Conservation (phyloP, 116 monocot species). For the Phalaenopsis hybrid region DNA sequence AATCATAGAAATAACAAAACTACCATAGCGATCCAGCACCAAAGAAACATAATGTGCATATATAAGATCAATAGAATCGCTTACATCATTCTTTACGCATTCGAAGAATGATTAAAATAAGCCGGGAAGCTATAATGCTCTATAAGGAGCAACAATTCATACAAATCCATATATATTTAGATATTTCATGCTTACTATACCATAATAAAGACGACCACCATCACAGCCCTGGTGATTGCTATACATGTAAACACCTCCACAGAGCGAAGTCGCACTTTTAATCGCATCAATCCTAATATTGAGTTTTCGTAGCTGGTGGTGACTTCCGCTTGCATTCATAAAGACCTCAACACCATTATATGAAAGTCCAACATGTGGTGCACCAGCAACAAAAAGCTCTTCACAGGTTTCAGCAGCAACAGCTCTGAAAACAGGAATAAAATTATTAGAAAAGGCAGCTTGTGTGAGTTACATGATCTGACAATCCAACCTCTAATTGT, state of each 20-base stretch:
- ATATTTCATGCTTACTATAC: conserved; percentile 18
- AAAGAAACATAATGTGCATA: not conserved
- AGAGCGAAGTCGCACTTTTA: conserved; percentile 71
- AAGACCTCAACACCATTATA: conserved; percentile 94
- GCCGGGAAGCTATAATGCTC: not conserved
- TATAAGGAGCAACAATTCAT: not conserved
- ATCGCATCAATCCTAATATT: conserved; percentile 94
- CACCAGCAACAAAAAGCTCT: conserved; percentile 82
- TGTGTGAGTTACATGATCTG: not conserved
- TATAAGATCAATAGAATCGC: not conserved
- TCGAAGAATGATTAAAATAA: not conserved
- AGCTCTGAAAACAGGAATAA: conserved; percentile 42
- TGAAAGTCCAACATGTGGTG: conserved; percentile 82
- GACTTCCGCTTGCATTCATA: conserved; percentile 95
- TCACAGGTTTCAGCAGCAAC: conserved; percentile 97
- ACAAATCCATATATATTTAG: not conserved
- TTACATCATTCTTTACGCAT: not conserved
- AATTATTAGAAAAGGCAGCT: not conserved
- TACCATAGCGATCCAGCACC: not conserved
- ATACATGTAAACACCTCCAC: conserved; percentile 96
- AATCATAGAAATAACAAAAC: not conserved
- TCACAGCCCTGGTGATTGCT: conserved; percentile 99
- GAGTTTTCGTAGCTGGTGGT: conserved; percentile 94
- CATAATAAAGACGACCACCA: conserved; percentile 96
- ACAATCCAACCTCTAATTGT: not conserved